Conservation (phyloP, 768 basidiomycete genomes). For the Termitomyces sp. region DNA sequence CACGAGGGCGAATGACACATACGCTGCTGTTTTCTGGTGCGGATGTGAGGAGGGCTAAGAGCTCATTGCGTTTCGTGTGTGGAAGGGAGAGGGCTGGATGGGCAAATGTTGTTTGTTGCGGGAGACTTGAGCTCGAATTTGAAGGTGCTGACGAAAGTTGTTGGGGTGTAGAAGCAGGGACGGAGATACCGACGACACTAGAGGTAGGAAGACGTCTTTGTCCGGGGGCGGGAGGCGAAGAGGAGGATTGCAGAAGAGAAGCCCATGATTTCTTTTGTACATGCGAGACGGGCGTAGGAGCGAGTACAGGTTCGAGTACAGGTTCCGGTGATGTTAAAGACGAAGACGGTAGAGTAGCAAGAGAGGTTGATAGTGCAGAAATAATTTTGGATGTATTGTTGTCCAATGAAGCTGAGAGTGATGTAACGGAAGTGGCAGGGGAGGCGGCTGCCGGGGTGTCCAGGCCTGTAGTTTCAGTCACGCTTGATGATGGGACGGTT, state of each 20-base stretch:
- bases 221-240: constrained; percentile 31
- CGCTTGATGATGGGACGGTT: constrained; percentile 39
- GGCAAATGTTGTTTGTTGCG: constrained; percentile 17
- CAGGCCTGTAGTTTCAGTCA: constrained; percentile 44
- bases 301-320: constrained; percentile 5
- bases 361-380: neutral
- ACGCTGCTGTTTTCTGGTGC: constrained; percentile 13
- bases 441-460: constrained; percentile 49
- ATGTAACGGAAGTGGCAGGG: constrained; percentile 52
- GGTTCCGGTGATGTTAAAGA: constrained; percentile 2
- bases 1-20: constrained; percentile 53
- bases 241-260: constrained; percentile 51
- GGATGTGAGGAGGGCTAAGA: constrained; percentile 48
- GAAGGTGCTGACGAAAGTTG: constrained; percentile 18
- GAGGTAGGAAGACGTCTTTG: constrained; percentile 56
- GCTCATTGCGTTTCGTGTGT: constrained; percentile 32
- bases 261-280: constrained; percentile 71
- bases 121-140: constrained; percentile 8
- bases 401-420: constrained; percentile 31
- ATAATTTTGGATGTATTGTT: constrained; percentile 12
- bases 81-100: constrained; percentile 16
- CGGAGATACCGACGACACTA: constrained; percentile 66
- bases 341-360: neutral
- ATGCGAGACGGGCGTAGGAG: constrained; percentile 18
- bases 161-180: constrained; percentile 42